Evolutionary conservation across 176 grass and related monocot genomes (phyloP).

Genomic region (Eleusine indica): DNA sequence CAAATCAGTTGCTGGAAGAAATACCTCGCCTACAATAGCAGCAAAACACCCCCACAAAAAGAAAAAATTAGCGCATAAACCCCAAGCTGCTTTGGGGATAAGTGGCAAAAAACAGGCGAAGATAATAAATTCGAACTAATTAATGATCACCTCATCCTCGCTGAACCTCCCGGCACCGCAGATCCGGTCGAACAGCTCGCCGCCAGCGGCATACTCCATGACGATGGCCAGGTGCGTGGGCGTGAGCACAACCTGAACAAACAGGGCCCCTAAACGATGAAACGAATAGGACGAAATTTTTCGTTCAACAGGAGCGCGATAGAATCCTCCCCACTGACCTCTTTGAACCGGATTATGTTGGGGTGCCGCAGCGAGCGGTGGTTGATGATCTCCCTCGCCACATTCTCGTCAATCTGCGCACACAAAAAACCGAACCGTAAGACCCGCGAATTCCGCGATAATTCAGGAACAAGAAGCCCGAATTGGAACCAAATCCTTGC

Average conservation of each 20-base stretch:
- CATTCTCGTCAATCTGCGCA: constrained; percentile 70
- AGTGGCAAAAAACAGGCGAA: neutral
- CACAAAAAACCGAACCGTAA: neutral
- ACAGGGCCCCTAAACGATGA: neutral
- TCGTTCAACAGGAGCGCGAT: neutral
- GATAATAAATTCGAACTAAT: neutral
- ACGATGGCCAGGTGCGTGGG: constrained; percentile 88
- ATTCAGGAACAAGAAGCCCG: neutral
- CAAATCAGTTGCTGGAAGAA: constrained; percentile 98
- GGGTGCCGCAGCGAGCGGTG: constrained; percentile 87
- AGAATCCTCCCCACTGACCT: constrained; percentile 41
- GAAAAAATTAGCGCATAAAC: neutral
- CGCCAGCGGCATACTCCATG: constrained; percentile 93
- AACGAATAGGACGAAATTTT: neutral
- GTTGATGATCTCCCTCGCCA: constrained; percentile 88
- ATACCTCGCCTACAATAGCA: constrained; percentile 66
- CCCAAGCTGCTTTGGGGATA: neutral
- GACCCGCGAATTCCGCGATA: neutral
- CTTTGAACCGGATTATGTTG: constrained; percentile 94
- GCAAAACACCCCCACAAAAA: neutral
- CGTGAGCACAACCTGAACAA: constrained; percentile 69
- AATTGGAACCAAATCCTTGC: neutral
- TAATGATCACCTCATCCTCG: constrained; percentile 75
- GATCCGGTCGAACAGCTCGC: constrained; percentile 91
- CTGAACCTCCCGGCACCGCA: constrained; percentile 89